Evolutionary conservation across 805 yeast species (phyloP), one percentile per base, ranked within the genome.

Genomic region (Debaryomyces prosopidis): DNA sequence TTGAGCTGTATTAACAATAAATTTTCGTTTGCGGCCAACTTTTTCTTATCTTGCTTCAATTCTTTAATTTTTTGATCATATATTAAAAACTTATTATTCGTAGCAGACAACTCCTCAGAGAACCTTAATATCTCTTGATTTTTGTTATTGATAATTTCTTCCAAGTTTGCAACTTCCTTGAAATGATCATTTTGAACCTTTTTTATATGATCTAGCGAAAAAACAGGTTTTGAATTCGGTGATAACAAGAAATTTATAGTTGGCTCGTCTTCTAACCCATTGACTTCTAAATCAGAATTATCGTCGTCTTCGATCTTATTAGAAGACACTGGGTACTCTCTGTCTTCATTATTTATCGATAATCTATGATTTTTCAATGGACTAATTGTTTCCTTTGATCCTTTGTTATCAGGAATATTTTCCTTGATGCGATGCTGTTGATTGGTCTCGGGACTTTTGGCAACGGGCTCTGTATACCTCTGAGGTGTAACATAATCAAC

Each of bases 161-260:
- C 59, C n/a, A 57, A 46, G 11, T 46, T 42, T 17, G 49, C 49
- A 16, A 59, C 39, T 31, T 55, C 59, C 15, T 47, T 41, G 15
- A 58, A 50, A 39, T 58, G 52, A 11, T 55, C 55, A n/a, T 42
- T 33, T 43, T 60, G 65, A 38, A 65, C 56, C 31, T 53, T 55
- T 36, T 55, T 52, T 5, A 67, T 46, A 39, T 64, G 63, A 14
- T 57, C 57, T 4, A 58, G 44, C 9, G 71, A 60, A 42, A 63
- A 67, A 3, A 61, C 58, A 1, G 71, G 71, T 39, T 59, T 64
- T 4, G 68, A 62, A 39, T 60, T 62, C n/a, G 67, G 67, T 4
- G 67, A 59, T 59, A 61, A 53, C 17, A 59, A 42, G 38, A 65
- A 57, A 47, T 64, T 63, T 10, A 60, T 59, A 3, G 69, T 63